phyloP scores from a whole-genome alignment of 805 yeast genomes.

The Schizosaccharomyces octosporus region DNA sequence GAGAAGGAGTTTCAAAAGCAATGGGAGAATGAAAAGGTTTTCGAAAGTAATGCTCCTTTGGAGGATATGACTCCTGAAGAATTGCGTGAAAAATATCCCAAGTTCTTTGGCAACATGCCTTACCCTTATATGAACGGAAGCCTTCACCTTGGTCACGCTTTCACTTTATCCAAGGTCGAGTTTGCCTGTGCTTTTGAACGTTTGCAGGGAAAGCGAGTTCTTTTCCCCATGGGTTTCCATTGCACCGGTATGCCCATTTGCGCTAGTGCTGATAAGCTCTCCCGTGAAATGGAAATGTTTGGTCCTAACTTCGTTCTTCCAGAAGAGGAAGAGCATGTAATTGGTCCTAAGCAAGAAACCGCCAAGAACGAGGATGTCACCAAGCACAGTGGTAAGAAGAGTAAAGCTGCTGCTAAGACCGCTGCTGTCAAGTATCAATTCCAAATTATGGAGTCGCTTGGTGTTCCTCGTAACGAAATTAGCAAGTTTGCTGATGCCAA shows the following conservation, averaged over 20 bases:
- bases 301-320: conserved; percentile 42
- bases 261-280: conserved; percentile 84
- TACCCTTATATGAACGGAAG: conserved; percentile 98
- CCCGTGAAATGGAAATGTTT: conserved; percentile 75
- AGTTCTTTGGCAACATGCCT: conserved; percentile 82
- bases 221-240: conserved; percentile 93
- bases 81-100: conserved; percentile 57
- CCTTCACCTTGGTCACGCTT: conserved; percentile 89
- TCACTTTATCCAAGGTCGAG: conserved; percentile 83
- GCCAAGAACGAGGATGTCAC: conserved; percentile 45
- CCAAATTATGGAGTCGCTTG: conserved; percentile 88
- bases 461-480: conserved; percentile 63
- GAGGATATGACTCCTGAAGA: conserved; percentile 37
- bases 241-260: conserved; percentile 97
- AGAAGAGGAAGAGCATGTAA: conserved; percentile 23
- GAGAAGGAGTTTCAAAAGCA: conserved; percentile 68
- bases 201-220: conserved; percentile 75
- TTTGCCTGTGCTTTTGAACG: conserved; percentile 82
- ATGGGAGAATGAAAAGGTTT: conserved; percentile 71
- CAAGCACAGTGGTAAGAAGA: conserved; percentile 75
- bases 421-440: conserved; percentile 87
- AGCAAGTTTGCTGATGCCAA: conserved; percentile 74
- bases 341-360: conserved; percentile 7
- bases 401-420: conserved; percentile 80
- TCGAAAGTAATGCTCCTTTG: conserved; percentile 74